phyloP scores from a whole-genome alignment of 2,329 filamentous ascomycete genomes.

The Esteya vermicola region DNA sequence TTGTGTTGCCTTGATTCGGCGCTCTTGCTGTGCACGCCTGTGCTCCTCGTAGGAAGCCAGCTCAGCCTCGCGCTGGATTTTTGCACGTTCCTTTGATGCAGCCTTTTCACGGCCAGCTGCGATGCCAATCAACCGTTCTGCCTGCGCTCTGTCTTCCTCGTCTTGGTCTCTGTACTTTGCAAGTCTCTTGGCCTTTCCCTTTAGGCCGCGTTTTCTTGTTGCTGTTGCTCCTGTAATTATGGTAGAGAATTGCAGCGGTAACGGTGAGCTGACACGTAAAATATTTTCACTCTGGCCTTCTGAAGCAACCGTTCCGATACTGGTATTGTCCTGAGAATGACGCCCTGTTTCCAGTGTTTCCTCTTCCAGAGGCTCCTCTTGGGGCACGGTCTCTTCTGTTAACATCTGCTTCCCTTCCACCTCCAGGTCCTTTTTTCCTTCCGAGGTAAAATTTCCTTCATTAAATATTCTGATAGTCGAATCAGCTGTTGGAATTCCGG shows the following conservation, averaged over 20 bases:
- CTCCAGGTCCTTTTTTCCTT: constrained; percentile 13
- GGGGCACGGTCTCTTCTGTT: constrained; percentile 6
- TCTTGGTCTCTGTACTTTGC: constrained; percentile 93
- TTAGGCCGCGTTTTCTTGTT: constrained; percentile 53
- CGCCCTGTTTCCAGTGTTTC: constrained; percentile 10
- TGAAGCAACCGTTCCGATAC: constrained; percentile 5
- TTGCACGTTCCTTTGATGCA: constrained; percentile 53
- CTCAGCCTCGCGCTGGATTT: constrained; percentile 57
- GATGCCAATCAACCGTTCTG: constrained; percentile 77
- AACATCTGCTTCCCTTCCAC: constrained; percentile 10
- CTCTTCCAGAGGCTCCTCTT: constrained; percentile 11
- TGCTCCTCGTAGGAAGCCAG: constrained; percentile 58
- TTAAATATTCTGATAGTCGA: too few relatives aligned
- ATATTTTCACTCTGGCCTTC: constrained; percentile 13
- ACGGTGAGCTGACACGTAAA: constrained; percentile 7
- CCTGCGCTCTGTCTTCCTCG: constrained; percentile 76
- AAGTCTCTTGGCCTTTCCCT: constrained; percentile 72
- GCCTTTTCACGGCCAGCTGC: constrained; percentile 50
- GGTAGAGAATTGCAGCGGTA: constrained; percentile 11
- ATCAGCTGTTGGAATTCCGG: too few relatives aligned
- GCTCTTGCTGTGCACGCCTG: constrained; percentile 65
- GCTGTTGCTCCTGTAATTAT: constrained; percentile 25
- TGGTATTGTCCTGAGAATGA: constrained; percentile 17
- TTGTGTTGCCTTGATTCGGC: constrained; percentile 59
- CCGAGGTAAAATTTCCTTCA: too few relatives aligned